A percentile compares a stretch with the other conserved stretches of the same genome.
These are phyloP conservation scores for Nemophila menziesii DNA, from an alignment of 257 asterid species.

Conservation along the genomic window DNA sequence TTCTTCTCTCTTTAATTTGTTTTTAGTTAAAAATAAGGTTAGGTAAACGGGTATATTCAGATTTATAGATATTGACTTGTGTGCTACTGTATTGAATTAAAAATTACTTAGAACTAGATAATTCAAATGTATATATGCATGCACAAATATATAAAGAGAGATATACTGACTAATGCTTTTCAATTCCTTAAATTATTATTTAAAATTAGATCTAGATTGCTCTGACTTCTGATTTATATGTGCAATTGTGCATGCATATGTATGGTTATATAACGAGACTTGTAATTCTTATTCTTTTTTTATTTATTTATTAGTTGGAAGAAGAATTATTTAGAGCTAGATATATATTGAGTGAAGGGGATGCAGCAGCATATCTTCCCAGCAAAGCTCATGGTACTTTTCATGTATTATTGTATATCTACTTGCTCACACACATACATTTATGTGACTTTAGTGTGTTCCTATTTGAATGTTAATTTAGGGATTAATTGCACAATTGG, in stretches of 20 bases:
- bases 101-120: conserved; percentile 57
- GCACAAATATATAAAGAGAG: not conserved
- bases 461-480: too few relatives aligned
- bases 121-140: conserved; percentile 1
- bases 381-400: conserved; percentile 71
- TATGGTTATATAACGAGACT: not conserved
- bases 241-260: conserved; percentile 22
- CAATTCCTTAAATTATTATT: too few relatives aligned
- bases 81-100: too few relatives aligned
- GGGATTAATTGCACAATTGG: too few relatives aligned
- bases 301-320: conserved; percentile 35
- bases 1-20: conserved; percentile 3
- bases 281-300: conserved; percentile 2
- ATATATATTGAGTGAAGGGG: conserved; percentile 79
- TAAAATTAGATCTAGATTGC: conserved; percentile 48
- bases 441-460: too few relatives aligned
- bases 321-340: conserved; percentile 71
- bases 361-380: conserved; percentile 90
- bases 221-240: conserved; percentile 8
- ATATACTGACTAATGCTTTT: not conserved
- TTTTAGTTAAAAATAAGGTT: too few relatives aligned
- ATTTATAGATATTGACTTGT: too few relatives aligned
- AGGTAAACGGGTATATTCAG: too few relatives aligned
- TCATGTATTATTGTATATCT: not conserved
- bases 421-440: not conserved